phyloP scores from a whole-genome alignment of 2,329 filamentous ascomycete genomes.

The Parafenestella ontariensis region DNA sequence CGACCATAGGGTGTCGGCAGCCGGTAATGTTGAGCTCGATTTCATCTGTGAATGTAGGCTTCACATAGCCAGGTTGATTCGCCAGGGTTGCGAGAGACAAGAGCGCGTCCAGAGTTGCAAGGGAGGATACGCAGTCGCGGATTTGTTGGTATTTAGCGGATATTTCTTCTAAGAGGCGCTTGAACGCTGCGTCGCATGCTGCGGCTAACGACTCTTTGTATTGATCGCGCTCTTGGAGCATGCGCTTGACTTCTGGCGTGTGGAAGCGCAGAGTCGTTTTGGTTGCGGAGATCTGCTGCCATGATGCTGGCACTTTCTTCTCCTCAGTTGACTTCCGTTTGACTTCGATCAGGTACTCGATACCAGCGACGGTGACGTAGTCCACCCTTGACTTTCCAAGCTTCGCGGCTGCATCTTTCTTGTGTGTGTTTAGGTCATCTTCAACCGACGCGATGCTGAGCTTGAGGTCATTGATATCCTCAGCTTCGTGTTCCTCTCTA shows the following conservation, averaged over 20 bases:
- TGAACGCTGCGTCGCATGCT: constrained; percentile 86
- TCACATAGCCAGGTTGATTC: constrained; percentile 83
- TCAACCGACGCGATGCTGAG: constrained; percentile 93
- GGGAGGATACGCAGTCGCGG: constrained; percentile 83
- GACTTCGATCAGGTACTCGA: constrained; percentile 95
- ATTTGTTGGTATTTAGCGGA: constrained; percentile 86
- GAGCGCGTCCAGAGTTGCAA: constrained; percentile 89
- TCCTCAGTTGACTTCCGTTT: constrained; percentile 72
- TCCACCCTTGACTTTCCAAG: constrained; percentile 75
- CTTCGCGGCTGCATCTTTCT: constrained; percentile 71
- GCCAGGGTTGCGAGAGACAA: constrained; percentile 86
- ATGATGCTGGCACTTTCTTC: constrained; percentile 89
- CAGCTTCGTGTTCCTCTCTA: constrained; percentile 83
- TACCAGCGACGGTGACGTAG: constrained; percentile 85
- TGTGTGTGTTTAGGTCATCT: constrained; percentile 82
- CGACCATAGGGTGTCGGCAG: constrained; percentile 94
- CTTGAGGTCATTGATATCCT: constrained; percentile 87
- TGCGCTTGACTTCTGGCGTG: constrained; percentile 83
- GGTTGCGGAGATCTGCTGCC: constrained; percentile 93
- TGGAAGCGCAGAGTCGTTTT: constrained; percentile 94
- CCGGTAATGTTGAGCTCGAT: constrained; percentile 73
- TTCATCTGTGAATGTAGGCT: constrained; percentile 71
- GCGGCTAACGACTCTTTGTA: constrained; percentile 92
- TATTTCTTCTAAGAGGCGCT: constrained; percentile 73
- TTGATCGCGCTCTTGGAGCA: constrained; percentile 88